Evolutionary conservation across 306 rosid genomes (phyloP), one percentile per base, ranked within the genome.

Genomic region (Acacia confusa): DNA sequence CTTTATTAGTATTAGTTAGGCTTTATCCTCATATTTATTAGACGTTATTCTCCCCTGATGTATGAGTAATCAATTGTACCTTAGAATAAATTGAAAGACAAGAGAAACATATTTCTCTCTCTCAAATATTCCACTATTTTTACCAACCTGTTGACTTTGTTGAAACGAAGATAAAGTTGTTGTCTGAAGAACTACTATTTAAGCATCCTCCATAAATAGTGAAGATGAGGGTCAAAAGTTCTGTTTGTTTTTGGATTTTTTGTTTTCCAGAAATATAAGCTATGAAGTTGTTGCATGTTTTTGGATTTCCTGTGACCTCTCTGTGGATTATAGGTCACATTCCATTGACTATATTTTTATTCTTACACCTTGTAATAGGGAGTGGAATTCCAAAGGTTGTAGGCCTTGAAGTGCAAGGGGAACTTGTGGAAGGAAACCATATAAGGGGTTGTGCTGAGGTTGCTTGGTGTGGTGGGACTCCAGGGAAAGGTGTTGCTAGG

Each of bases 381-480:
- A 92, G 82, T 79, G 90, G 94, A 87, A 89, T 91, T 75, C 99
- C 99, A 0, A 95, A 91, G 88, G 96, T 92, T 78, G 84, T 92
- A 82, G 90, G 75, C 74, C 97, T 95, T 84, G 97, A 92, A 86
- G 94, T 95, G 78, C 79, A 13, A 2, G 99, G 99, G 76, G 97
- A 93, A 80, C 91, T 92, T 65, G 85, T 90, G 78, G 99, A 95
- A 87, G 99, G 99, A 83, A 88, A 84, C 83, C 80, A 79, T 63
- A 81, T 95, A 72, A 92, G 76, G 85, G 99, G 99, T 82, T 83
- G 72, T 82, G 92, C 97, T 58, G 85, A 85, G 84, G 86, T 95
- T 70, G 99, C 99, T 12, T 95, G 99, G 99, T 93, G 99, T 63
- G 99, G 99, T 36, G 99, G 98, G 73, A 91, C 94, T 48, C 99